phyloP scores from a whole-genome alignment of 2,329 filamentous ascomycete genomes.

The Colletotrichum gloeosporioides region DNA sequence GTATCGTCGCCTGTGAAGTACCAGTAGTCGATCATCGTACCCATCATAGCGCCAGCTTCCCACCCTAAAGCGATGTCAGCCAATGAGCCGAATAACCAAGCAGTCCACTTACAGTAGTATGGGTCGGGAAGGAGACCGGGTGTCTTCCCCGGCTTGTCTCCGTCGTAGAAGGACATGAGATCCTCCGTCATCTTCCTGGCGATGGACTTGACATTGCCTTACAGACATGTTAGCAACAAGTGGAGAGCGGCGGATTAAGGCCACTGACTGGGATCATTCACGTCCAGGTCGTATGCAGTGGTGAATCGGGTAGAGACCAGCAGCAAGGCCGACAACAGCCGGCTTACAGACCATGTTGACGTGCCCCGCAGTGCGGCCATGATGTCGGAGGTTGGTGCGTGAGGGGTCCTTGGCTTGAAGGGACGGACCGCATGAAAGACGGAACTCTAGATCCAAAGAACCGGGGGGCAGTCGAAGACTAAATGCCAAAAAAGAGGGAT shows the following conservation, averaged over 20 bases:
- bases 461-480: not conserved
- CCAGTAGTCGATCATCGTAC: slow-evolving; percentile 82
- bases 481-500: not conserved
- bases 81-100: not conserved
- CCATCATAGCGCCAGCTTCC: slow-evolving; percentile 77
- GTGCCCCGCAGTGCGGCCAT: slow-evolving; percentile 19
- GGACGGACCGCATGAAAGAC: slow-evolving; percentile 6
- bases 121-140: slow-evolving; percentile 58
- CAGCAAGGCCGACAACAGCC: slow-evolving; percentile 8
- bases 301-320: slow-evolving; percentile 23
- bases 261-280: slow-evolving; percentile 37
- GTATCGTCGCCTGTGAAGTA: slow-evolving; percentile 76
- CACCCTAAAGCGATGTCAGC: slow-evolving; percentile 53
- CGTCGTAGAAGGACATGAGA: slow-evolving; percentile 49
- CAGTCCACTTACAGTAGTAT: slow-evolving; percentile 55
- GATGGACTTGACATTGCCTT: slow-evolving; percentile 56
- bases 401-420: not conserved
- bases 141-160: slow-evolving; percentile 53
- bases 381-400: not conserved
- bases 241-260: not conserved
- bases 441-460: not conserved
- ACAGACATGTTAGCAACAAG: not conserved
- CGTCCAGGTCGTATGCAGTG: slow-evolving; percentile 40
- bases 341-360: slow-evolving; percentile 12
- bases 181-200: slow-evolving; percentile 52